Evolutionary conservation across 306 rosid genomes (phyloP), one percentile per base, ranked within the genome.

Genomic region (Mucuna pruriens): DNA sequence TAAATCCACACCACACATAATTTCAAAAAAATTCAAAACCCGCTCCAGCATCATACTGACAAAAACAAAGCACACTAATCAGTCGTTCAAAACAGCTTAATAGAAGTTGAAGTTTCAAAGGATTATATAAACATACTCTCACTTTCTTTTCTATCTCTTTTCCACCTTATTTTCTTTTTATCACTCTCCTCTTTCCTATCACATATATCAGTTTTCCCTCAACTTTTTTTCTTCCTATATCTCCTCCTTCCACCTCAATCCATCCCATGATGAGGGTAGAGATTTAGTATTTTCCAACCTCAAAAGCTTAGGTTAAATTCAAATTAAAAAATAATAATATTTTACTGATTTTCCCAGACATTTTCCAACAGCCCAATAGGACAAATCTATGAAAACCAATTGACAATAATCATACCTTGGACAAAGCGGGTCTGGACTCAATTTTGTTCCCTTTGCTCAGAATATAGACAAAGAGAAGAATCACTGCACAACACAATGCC

Each of bases 361-460:
- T 11, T 7, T 54, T 61, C 46, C 17, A 42, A 29, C 51, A 87
- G 25, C 67, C 79, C 26, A 44, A 75, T 0, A 66, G 45, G 45
- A 48, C 55, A 68, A 73, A 45, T 79, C 38, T 20, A 2, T 0
- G 9, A 36, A 52, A 63, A 25, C 9, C 15, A 19, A 75, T 49
- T 68, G 49, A 39, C 1, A 22, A 71, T 80, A 76, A n/a, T 1
- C 70, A 45, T 40, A 95, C 97, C 87, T 88, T 87, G 12, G 90
- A 22, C 48, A 91, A 84, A 64, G 80, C 83, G 2, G 97, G 95
- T 79, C 89, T 88, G 40, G 99, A 86, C 85, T 93, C 94, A 78
- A 91, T 89, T 86, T 88, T 94, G 84, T 70, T 85, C 46, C 93
- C 99, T 86, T 85, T 91, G 88, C 86, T 88, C 17, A 92, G 82